Evolutionary conservation across 371 early-diverging fungal species (phyloP).

Genomic region (Mucor lusitanicus): DNA sequence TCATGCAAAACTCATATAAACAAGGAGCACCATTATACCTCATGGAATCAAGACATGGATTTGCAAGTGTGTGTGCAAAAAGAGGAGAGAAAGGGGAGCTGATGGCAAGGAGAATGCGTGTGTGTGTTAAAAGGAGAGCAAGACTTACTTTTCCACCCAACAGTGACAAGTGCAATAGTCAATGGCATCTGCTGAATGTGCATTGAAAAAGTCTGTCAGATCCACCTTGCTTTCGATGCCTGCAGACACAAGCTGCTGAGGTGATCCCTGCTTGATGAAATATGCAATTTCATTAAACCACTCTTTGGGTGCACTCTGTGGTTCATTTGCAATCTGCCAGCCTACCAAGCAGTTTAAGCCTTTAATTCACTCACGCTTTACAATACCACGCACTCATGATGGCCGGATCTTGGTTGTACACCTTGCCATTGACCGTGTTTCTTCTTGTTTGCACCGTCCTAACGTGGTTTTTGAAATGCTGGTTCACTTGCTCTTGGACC

Average conservation of each 20-base stretch:
- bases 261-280: slow-evolving; percentile 50
- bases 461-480: slow-evolving; percentile 39
- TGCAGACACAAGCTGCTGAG: slow-evolving; percentile 54
- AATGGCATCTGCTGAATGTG: slow-evolving; percentile 39
- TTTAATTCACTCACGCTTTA: not conserved
- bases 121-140: not conserved
- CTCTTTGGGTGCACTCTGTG: slow-evolving; percentile 37
- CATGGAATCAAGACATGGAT: not conserved
- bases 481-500: slow-evolving; percentile 21
- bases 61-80: no score
- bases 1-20: not conserved
- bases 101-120: not conserved
- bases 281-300: slow-evolving; percentile 51
- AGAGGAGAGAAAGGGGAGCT: not conserved
- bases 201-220: slow-evolving; percentile 46
- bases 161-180: slow-evolving; percentile 60
- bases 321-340: slow-evolving; percentile 52
- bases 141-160: slow-evolving; percentile 61
- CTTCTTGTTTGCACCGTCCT: slow-evolving; percentile 29
- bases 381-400: slow-evolving; percentile 34
- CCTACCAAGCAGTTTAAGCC: no score
- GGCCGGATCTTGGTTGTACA: slow-evolving; percentile 40
- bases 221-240: slow-evolving; percentile 59
- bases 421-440: slow-evolving; percentile 41
- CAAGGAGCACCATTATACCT: not conserved